phyloP scores from a whole-genome alignment of 176 grass and related monocot species.

The Oryza nivara region DNA sequence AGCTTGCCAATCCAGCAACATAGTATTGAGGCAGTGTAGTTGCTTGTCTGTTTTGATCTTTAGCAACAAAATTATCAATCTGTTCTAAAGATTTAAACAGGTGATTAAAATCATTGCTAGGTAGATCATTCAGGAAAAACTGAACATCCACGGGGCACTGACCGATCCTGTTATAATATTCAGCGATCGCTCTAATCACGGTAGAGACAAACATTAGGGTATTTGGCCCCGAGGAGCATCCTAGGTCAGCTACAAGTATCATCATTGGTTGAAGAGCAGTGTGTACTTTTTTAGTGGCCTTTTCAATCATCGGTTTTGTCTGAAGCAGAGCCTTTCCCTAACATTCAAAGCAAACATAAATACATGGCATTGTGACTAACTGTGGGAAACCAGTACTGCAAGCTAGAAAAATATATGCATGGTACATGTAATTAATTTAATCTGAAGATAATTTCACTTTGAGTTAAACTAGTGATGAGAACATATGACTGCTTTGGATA shows the following conservation, averaged over 20 bases:
- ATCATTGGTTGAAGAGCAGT: background rate
- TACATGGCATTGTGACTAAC: background rate
- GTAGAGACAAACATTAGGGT: constrained; percentile 35
- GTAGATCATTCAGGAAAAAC: constrained; percentile 76
- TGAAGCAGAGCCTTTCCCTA: constrained; percentile 50
- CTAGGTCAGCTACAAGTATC: constrained; percentile 50
- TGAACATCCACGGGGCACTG: constrained; percentile 34
- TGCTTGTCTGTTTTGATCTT: background rate
- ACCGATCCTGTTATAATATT: background rate
- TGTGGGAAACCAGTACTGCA: background rate
- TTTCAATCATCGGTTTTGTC: constrained; percentile 28
- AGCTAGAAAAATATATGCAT: background rate
- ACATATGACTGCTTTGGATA: fast-evolving
- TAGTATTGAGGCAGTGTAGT: background rate
- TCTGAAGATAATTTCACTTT: no score
- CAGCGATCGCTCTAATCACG: constrained; percentile 7
- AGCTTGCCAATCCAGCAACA: constrained; percentile 41
- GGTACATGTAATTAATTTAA: no score
- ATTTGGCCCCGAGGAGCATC: constrained; percentile 57
- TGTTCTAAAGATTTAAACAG: constrained; percentile 43
- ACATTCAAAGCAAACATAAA: background rate
- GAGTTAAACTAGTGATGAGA: no score
- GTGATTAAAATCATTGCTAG: constrained; percentile 61
- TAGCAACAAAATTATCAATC: background rate
- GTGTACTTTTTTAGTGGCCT: constrained; percentile 27